Evolutionary conservation across 768 basidiomycete genomes (phyloP), one percentile per base, ranked within the genome.

Genomic region (Suillus discolor): DNA sequence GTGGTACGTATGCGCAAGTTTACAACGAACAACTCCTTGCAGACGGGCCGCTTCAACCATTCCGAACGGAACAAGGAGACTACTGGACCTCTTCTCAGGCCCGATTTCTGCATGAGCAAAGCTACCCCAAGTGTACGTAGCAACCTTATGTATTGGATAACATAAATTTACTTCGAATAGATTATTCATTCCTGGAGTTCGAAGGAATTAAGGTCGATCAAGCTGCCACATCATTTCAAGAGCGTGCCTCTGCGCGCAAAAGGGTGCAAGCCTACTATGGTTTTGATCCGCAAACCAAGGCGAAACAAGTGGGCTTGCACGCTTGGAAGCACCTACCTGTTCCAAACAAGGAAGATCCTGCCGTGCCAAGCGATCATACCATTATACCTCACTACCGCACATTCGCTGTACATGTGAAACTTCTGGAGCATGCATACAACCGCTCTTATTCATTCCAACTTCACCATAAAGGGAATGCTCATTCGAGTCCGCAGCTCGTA

Each of bases 141-240:
- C 4, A 25, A 9, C 11, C 23, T 55, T 7, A 5, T 42, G 8
- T 6, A 18, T 49, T 18, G 31, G 18, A 11, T 12, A 1, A 25
- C 36, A 44, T 68, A 8, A 1, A n/a, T 34, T 41, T 31, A 38
- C 16, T 62, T 41, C 4, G 18, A 60, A 20, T 42, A 76, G 75
- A 72, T 18, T 75, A 75, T 61, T 72, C 76, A 12, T 76, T 77
- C 49, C 61, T 66, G 16, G 66, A 69, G 44, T 71, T 75, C 36
- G 49, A 59, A 61, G 72, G 74, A 23, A 61, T 76, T 23, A 69
- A 75, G 36, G 75, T 77, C 9, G 69, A 77, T 54, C 61, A 65
- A 44, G 51, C 71, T 0, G 57, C 72, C 7, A 39, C 57, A 2
- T 62, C n/a, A 28, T 49, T 61, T 6, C 39, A 68, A 47, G 65